Base-by-base conservation (phyloP, 108 stramenopile species). In the Skeletonema potamos region DNA sequence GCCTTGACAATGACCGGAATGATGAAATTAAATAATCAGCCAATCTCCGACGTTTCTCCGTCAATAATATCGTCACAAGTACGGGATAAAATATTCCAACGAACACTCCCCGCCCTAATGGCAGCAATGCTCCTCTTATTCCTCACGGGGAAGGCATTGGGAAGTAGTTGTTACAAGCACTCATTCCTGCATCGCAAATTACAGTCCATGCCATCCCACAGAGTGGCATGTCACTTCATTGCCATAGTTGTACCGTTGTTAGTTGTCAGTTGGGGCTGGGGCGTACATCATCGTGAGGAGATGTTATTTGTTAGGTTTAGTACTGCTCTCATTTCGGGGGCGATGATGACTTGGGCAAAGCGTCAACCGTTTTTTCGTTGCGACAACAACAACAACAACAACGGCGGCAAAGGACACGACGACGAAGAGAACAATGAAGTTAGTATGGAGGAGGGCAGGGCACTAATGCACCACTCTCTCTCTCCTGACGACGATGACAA, bases 211-310 rank as follows among this genome's bases (percentile, higher is more conserved):
- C 36, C 73, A 24, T 66, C 73, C 11, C 29, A 27, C 12, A 59
- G 13, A 56, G 36, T 66, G 0, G 12, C 65, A 29, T 44, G 57
- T 32, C 12, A 56, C 8, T 26, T 66, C 2, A 32, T 57, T n/a
- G 48, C 58, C 26, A 8, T 56, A 12, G 10, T 74, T 12, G 30
- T 60, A 15, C 36, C 65, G 10, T 54, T 74, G 4, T 10, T 74
- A 18, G 26, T 74, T 15, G 18, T 74, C 30, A 74, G 66, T 62
- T 74, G 73, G 73, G 73, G 58, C 20, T 51, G 22, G 18, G 73
- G 73, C 3, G 24, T 66, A 22, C 34, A 57, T 34, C 59, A 64
- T 17, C 41, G 26, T 34, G 65, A 36, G 13, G 64, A 65, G 41
- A 66, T 64, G 58, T 1, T 74, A 12, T 18, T 56, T 22, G 30